Evolutionary conservation across 2,329 filamentous ascomycete species (phyloP), one percentile per base, ranked within the genome.

Genomic region (Alternaria panax): DNA sequence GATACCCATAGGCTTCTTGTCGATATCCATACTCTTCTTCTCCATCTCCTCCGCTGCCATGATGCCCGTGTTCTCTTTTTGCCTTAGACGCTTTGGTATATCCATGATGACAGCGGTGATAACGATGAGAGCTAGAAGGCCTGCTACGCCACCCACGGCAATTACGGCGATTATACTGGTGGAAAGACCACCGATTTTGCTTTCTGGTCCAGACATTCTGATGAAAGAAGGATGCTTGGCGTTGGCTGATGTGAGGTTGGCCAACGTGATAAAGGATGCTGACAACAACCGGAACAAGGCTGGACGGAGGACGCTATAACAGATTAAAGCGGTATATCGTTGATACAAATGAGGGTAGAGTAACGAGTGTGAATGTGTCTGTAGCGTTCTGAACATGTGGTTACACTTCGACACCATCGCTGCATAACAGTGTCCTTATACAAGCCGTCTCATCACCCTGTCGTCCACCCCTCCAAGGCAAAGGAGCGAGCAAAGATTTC

Each of bases 161-260:
- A 67, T 64, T 50, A 57, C 30, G 18, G 60, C 63, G 9, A 67
- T 28, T 18, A 63, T n/a, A 3, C 58, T 54, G 2, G 60, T 45
- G 8, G 65, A 60, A 20, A 67, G 50, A 14, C 50, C 50, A 3
- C 58, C 58, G n/a, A 62, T 25, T 32, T 22, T 41, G 32, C 45
- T 46, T 45, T 54, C 54, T 42, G 55, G 34, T 36, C 43, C 32
- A 22, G 30, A 38, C 48, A 51, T 51, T 36, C 2, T 46, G 40
- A 20, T 45, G n/a, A 18, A 24, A 28, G 20, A 16, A 6, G 14
- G 51, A 7, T 28, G 24, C 25, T 30, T 32, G 24, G 25, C 30
- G 18, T 36, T 28, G 38, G 45, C n/a, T 18, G 12, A 11, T 48
- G 30, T 36, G 24, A 45, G n/a, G 14, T 55, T 25, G 18, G 11